A percentile compares a stretch with the other conserved stretches of the same genome.
Conservation (phyloP, 2,329 filamentous ascomycete genomes). For the Calonectria hawksworthii region DNA sequence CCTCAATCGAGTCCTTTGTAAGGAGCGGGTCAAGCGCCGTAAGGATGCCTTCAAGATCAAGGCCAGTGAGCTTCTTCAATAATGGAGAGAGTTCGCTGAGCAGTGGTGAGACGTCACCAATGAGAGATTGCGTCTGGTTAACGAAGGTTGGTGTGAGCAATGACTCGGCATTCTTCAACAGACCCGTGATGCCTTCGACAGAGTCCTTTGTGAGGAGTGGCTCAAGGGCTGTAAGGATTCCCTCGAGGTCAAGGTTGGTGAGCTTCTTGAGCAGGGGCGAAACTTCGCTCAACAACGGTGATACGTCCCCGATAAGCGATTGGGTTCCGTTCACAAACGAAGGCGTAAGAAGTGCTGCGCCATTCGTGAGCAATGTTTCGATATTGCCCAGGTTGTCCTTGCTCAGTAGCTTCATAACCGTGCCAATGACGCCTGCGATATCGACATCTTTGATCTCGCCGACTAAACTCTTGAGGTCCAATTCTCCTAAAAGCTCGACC, state of each 20-base stretch:
- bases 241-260: constrained; percentile 52
- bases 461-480: constrained; percentile 53
- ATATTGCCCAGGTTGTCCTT: constrained; percentile 51
- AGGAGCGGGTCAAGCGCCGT: constrained; percentile 54
- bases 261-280: constrained; percentile 46
- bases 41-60: constrained; percentile 51
- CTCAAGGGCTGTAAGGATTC: constrained; percentile 49
- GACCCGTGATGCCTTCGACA: constrained; percentile 47
- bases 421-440: constrained; percentile 47
- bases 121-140: constrained; percentile 45
- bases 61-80: constrained; percentile 46
- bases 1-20: constrained; percentile 48
- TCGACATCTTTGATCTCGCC: constrained; percentile 50
- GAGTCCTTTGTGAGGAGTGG: constrained; percentile 53
- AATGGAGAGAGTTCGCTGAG: constrained; percentile 41
- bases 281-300: constrained; percentile 48
- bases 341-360: constrained; percentile 52
- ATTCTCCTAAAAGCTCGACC: constrained; percentile 47
- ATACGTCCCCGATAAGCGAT: constrained; percentile 52
- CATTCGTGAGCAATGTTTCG: constrained; percentile 52
- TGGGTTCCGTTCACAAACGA: constrained; percentile 39
- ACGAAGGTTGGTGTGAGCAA: constrained; percentile 43
- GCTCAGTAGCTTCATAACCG: constrained; percentile 48
- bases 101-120: constrained; percentile 51
- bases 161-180: constrained; percentile 51